Percentiles rank a stretch among this genome's conserved stretches.
phyloP scores from a whole-genome alignment of 768 basidiomycete species.

The Butyriboletus loyo region DNA sequence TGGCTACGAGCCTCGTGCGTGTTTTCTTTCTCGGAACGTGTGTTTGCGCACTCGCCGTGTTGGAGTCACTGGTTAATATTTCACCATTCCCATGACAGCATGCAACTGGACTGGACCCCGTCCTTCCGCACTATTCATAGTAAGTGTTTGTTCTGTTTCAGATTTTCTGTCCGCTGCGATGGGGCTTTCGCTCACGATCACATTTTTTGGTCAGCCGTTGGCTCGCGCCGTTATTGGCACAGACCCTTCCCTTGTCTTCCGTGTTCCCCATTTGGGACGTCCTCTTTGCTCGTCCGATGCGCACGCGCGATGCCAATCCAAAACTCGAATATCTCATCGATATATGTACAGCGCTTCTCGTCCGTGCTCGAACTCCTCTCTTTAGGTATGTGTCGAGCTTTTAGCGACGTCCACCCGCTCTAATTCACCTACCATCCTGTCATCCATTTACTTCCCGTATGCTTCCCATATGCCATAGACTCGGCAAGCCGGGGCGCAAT shows the following conservation, averaged over 20 bases:
- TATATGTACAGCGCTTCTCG: slow-evolving; percentile 66
- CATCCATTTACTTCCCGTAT: neutral
- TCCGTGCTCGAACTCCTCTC: slow-evolving; percentile 52
- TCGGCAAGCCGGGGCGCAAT: slow-evolving; percentile 46
- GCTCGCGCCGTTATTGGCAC: slow-evolving; percentile 68
- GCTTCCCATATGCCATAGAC: slow-evolving; percentile 33
- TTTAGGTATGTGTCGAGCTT: slow-evolving; percentile 43
- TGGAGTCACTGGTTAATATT: neutral
- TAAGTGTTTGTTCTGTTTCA: slow-evolving; percentile 35
- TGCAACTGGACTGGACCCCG: slow-evolving; percentile 63
- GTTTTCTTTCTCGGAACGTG: slow-evolving; percentile 33
- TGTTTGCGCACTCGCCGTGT: neutral
- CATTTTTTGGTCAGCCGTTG: slow-evolving; percentile 51
- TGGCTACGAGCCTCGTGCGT: slow-evolving; percentile 55
- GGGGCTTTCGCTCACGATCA: neutral
- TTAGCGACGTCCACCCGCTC: neutral
- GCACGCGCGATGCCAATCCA: slow-evolving; percentile 49
- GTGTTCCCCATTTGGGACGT: slow-evolving; percentile 69
- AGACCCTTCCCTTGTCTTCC: slow-evolving; percentile 64
- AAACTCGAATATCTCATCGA: slow-evolving; percentile 71
- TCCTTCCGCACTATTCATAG: slow-evolving; percentile 78
- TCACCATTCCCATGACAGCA: slow-evolving; percentile 37
- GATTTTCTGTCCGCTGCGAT: neutral
- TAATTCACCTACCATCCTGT: neutral
- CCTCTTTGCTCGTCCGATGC: slow-evolving; percentile 57